Percentiles rank a stretch among this genome's conserved stretches.
Evolutionary conservation across 2,329 filamentous ascomycete species (phyloP).

Genomic region (Penicillium occitanis): DNA sequence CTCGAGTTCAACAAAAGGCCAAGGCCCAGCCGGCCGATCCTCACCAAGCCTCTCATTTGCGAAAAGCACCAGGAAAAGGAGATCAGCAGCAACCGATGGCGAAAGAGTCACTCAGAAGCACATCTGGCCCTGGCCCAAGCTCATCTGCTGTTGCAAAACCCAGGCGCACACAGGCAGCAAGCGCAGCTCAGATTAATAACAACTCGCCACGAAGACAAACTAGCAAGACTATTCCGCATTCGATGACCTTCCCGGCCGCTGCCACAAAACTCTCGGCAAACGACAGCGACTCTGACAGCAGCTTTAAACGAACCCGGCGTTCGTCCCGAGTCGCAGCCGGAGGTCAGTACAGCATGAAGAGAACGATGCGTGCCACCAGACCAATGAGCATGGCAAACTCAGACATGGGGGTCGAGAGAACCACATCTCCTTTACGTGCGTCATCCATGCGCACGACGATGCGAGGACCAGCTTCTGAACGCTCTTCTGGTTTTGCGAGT

Average conservation of each 20-base stretch:
- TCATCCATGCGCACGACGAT: constrained; percentile 51
- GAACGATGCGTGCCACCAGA: constrained; percentile 65
- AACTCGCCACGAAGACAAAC: constrained; percentile 19
- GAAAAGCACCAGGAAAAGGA: constrained; percentile 18
- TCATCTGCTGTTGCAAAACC: constrained; percentile 18
- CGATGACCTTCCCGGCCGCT: constrained; percentile 17
- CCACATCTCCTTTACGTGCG: constrained; percentile 62
- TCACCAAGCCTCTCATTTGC: constrained; percentile 21
- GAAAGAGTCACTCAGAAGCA: constrained; percentile 6
- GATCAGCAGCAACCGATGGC: constrained; percentile 10
- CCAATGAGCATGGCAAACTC: constrained; percentile 39
- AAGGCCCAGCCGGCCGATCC: constrained; percentile 27
- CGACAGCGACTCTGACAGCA: constrained; percentile 69
- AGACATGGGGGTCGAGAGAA: constrained; percentile 43
- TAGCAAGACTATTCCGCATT: constrained; percentile 14
- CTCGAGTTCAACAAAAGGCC: constrained; percentile 22
- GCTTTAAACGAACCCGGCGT: constrained; percentile 68
- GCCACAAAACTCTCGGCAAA: constrained; percentile 60
- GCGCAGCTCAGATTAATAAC: constrained; percentile 24
- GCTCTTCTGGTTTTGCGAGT: constrained; percentile 41
- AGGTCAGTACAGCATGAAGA: constrained; percentile 62
- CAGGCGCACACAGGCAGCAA: constrained; percentile 28
- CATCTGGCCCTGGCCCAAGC: not conserved
- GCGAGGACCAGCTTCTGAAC: constrained; percentile 48
- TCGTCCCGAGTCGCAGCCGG: constrained; percentile 49